Conservation (phyloP, 345 rosid species). For the Syzygium jambos region DNA sequence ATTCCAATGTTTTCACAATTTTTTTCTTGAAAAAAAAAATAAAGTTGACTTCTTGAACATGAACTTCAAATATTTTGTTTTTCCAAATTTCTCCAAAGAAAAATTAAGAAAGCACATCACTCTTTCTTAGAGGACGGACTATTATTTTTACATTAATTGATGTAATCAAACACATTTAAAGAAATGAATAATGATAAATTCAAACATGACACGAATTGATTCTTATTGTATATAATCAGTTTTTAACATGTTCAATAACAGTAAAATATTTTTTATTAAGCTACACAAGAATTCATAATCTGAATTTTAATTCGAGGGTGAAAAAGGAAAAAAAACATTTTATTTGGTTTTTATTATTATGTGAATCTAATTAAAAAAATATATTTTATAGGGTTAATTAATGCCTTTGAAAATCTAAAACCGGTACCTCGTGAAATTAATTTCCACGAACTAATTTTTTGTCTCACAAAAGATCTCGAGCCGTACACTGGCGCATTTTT, state of each 20-base stretch:
- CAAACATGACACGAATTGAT: not conserved
- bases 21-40: not conserved
- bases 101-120: not conserved
- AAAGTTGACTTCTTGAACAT: not conserved
- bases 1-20: not conserved
- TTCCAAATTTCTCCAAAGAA: not conserved
- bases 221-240: not conserved
- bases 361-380: too few relatives aligned
- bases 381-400: too few relatives aligned
- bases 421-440: too few relatives aligned
- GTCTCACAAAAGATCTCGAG: too few relatives aligned
- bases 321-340: too few relatives aligned
- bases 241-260: not conserved
- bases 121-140: not conserved
- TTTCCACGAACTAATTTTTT: too few relatives aligned
- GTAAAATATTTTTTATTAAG: not conserved
- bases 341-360: too few relatives aligned
- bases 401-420: too few relatives aligned
- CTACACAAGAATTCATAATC: not conserved
- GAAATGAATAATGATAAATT: not conserved
- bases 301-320: not conserved
- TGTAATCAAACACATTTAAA: not conserved
- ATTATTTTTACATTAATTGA: not conserved
- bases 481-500: too few relatives aligned
- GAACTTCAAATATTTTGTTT: not conserved